These are phyloP conservation scores for Coprinopsis sp. DNA, from an alignment of 768 basidiomycete genomes.

Conservation along the genomic window DNA sequence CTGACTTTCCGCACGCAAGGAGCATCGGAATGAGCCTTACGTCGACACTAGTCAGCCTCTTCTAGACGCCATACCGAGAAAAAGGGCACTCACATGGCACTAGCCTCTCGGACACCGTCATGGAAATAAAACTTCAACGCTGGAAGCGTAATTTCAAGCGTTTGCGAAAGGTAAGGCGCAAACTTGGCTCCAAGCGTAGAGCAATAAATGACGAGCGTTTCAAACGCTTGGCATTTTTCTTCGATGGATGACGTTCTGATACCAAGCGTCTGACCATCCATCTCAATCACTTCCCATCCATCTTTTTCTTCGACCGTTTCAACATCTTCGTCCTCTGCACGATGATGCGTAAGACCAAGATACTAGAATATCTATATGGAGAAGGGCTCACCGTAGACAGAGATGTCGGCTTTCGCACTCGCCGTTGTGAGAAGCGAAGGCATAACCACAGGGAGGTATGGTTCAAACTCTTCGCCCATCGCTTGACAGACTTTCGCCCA, in stretches of 20 bases:
- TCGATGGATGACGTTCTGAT: conserved; percentile 79
- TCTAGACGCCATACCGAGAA: background rate
- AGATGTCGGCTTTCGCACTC: conserved; percentile 74
- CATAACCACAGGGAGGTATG: conserved; percentile 82
- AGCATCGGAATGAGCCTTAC: conserved; percentile 68
- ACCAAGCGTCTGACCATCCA: conserved; percentile 74
- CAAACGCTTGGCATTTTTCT: conserved; percentile 85
- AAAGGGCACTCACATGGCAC: conserved; percentile 52
- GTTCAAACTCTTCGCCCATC: conserved; percentile 79
- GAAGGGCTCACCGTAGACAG: conserved; percentile 52
- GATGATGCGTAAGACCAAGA: background rate
- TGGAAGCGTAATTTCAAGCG: conserved; percentile 67
- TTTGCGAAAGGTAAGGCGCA: conserved; percentile 68
- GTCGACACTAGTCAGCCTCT: background rate
- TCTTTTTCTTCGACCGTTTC: conserved; percentile 56
- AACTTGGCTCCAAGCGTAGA: conserved; percentile 63
- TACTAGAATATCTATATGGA: background rate
- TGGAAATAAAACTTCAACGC: conserved; percentile 76
- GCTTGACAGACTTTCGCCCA: conserved; percentile 90
- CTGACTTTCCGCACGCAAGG: conserved; percentile 61
- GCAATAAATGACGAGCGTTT: conserved; percentile 79
- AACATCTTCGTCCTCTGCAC: conserved; percentile 47
- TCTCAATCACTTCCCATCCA: conserved; percentile 73
- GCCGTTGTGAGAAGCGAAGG: conserved; percentile 72
- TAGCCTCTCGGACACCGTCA: conserved; percentile 79